Conservation (phyloP, 352 stramenopile species). For the Phytophthora agathidicida region DNA sequence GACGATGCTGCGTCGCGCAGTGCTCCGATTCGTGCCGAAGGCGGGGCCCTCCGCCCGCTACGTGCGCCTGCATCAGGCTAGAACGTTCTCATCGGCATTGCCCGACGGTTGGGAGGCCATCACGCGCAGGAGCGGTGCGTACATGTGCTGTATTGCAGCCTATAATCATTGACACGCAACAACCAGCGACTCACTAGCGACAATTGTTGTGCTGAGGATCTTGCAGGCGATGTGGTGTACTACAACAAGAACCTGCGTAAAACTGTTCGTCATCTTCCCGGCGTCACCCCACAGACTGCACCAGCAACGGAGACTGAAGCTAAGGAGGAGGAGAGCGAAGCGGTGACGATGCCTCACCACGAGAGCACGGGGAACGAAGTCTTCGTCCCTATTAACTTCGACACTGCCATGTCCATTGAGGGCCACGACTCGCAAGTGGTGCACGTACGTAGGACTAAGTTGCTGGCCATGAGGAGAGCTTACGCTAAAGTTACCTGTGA, state of each 20-base stretch:
- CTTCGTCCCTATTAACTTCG: slow-evolving; percentile 85
- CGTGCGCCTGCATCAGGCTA: neutral
- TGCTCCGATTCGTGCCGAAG: slow-evolving; percentile 19
- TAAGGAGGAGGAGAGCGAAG: slow-evolving; percentile 17
- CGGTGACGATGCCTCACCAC: slow-evolving; percentile 22
- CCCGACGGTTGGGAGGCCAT: slow-evolving; percentile 69
- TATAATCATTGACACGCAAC: neutral
- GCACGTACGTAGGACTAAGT: slow-evolving; percentile 62
- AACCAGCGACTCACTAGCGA: too few relatives aligned
- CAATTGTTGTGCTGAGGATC: neutral
- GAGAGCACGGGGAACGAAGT: slow-evolving; percentile 57
- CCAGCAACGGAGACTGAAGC: slow-evolving; percentile 6
- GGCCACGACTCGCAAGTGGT: slow-evolving; percentile 89
- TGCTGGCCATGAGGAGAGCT: neutral
- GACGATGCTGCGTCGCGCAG: slow-evolving; percentile 15
- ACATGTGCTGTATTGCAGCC: too few relatives aligned
- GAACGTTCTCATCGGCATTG: slow-evolving; percentile 38
- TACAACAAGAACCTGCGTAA: slow-evolving; percentile 69
- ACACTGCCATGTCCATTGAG: slow-evolving; percentile 76
- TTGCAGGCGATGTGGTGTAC: slow-evolving; percentile 63
- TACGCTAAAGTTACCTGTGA: too few relatives aligned
- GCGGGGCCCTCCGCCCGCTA: neutral
- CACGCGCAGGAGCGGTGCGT: slow-evolving; percentile 61
- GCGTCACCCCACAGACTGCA: slow-evolving; percentile 19
- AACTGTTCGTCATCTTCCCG: slow-evolving; percentile 60